These are phyloP conservation scores for Albizia julibrissin DNA, from an alignment of 306 rosid species.

Conservation along the genomic window DNA sequence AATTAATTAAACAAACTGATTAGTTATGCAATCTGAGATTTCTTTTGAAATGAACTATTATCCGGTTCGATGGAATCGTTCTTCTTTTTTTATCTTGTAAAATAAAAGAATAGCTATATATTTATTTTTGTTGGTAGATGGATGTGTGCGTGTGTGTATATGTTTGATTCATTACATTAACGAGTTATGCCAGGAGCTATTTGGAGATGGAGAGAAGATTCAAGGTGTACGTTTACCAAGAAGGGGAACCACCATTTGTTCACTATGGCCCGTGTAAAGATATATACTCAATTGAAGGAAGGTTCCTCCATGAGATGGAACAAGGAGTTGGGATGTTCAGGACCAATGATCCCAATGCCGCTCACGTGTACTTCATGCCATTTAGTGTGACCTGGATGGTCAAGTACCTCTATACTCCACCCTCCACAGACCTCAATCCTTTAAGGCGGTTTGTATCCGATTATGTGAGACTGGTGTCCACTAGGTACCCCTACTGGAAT, in stretches of 20 bases:
- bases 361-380: constrained; percentile 79
- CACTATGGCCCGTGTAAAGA: constrained; percentile 89
- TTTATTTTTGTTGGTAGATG: background rate
- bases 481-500: constrained; percentile 77
- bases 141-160: no score
- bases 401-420: constrained; percentile 63
- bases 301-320: constrained; percentile 86
- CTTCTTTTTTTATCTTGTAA: no score
- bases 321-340: constrained; percentile 51
- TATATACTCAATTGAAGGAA: constrained; percentile 79
- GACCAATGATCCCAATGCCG: constrained; percentile 54
- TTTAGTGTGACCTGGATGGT: constrained; percentile 93
- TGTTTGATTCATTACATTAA: background rate
- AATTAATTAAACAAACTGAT: background rate
- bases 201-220: constrained; percentile 80
- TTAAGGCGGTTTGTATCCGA: constrained; percentile 61
- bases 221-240: constrained; percentile 72
- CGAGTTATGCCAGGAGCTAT: constrained; percentile 65
- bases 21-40: background rate
- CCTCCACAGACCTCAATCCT: constrained; percentile 47
- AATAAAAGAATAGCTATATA: no score
- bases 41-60: background rate
- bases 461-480: constrained; percentile 63
- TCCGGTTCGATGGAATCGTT: no score
- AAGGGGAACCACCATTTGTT: constrained; percentile 73